These are phyloP conservation scores for Lactifluus volemus DNA, from an alignment of 768 basidiomycete genomes.

Conservation along the genomic window DNA sequence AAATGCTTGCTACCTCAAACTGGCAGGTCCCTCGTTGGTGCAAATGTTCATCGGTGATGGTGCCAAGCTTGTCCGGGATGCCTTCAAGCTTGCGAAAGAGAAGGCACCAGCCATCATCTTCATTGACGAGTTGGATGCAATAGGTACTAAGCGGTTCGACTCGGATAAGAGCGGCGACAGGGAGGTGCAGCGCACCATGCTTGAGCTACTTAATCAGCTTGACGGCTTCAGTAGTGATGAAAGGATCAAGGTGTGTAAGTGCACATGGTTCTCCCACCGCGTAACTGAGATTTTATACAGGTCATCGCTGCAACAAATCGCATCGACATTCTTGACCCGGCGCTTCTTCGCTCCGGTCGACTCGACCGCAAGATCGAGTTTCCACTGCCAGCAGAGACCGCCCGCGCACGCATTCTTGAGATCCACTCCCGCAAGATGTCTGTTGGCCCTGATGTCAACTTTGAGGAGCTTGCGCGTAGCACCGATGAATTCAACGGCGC, in stretches of 20 bases:
- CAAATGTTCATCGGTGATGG: constrained; percentile 99
- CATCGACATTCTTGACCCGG: constrained; percentile 97
- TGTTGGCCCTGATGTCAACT: constrained; percentile 82
- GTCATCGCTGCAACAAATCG: constrained; percentile 98
- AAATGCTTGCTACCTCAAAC: constrained; percentile 95
- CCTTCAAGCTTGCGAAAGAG: constrained; percentile 96
- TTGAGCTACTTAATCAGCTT: constrained; percentile 94
- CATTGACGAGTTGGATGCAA: constrained; percentile 97
- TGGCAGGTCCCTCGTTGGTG: constrained; percentile 94
- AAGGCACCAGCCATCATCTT: constrained; percentile 99
- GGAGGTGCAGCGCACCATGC: constrained; percentile 99
- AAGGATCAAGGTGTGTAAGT: constrained; percentile 75
- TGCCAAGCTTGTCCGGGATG: constrained; percentile 96
- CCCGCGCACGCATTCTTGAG: constrained; percentile 92
- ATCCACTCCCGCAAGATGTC: constrained; percentile 98
- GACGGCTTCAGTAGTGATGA: constrained; percentile 97
- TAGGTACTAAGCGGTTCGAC: constrained; percentile 97
- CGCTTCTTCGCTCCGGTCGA: constrained; percentile 95
- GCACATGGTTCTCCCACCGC: neutral
- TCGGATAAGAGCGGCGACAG: constrained; percentile 98
- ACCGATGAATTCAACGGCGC: constrained; percentile 99
- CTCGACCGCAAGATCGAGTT: constrained; percentile 99
- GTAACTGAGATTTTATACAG: constrained; percentile 32
- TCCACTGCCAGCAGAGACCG: constrained; percentile 91
- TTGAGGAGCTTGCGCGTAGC: constrained; percentile 90